A percentile compares a stretch with the other conserved stretches of the same genome.
Conservation (phyloP, 208 protist genomes). For the Crithidia thermophila region DNA sequence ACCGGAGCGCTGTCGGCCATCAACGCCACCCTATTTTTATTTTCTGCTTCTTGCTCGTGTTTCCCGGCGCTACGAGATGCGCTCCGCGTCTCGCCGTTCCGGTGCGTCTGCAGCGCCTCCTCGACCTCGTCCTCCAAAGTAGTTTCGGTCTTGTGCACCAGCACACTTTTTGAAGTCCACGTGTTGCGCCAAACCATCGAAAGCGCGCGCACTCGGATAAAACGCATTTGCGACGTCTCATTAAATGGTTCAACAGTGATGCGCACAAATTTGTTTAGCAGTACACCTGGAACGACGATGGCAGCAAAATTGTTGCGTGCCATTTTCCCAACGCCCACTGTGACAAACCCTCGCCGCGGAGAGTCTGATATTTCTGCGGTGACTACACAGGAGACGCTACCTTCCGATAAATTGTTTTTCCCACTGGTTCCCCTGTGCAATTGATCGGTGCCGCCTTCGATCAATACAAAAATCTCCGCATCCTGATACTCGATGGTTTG, state of each 20-base stretch:
- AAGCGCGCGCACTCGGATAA: slow-evolving; percentile 16
- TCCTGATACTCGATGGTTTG: background rate
- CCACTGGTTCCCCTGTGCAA: background rate
- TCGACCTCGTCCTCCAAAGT: slow-evolving; percentile 13
- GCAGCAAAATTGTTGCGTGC: background rate
- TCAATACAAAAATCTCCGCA: background rate
- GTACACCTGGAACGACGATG: slow-evolving; percentile 7
- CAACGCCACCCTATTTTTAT: no score
- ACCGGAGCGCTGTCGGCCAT: no score
- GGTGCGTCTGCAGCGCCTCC: background rate
- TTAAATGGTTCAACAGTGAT: background rate
- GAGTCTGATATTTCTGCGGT: slow-evolving; percentile 17
- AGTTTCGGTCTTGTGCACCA: background rate
- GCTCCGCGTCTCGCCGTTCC: no score
- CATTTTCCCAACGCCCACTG: background rate
- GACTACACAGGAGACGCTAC: slow-evolving; percentile 4
- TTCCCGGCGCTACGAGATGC: background rate
- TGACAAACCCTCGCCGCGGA: slow-evolving; percentile 5
- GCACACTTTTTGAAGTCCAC: background rate
- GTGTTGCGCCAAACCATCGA: slow-evolving; percentile 16
- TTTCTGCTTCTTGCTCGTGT: background rate
- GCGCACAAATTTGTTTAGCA: slow-evolving; percentile 9
- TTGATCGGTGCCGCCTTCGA: background rate
- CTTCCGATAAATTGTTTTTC: background rate
- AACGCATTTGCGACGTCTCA: background rate